Evolutionary conservation across 73 alveolate species (phyloP).

Genomic region (Paramecium pentaurelia): DNA sequence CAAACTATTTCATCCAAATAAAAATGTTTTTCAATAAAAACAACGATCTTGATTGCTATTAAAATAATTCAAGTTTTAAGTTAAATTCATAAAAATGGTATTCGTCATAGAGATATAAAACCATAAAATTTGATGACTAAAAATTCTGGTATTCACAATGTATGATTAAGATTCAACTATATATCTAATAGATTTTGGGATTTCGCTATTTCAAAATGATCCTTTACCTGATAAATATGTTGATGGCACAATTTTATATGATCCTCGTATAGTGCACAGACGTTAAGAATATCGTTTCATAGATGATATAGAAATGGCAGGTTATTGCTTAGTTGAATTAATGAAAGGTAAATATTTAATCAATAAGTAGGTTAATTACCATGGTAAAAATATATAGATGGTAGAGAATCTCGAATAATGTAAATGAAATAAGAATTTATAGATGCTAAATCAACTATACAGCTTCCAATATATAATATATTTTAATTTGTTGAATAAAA

Average conservation of each 20-base stretch:
- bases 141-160: neutral
- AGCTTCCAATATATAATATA: neutral
- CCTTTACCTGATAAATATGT: neutral
- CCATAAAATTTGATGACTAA: slow-evolving; percentile 17
- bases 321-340: neutral
- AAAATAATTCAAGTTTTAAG: neutral
- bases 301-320: slow-evolving; percentile 24
- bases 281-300: neutral
- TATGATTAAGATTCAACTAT: slow-evolving; percentile 6
- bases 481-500: neutral
- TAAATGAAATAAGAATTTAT: neutral
- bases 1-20: neutral
- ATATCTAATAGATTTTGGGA: neutral
- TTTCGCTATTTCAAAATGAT: neutral
- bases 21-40: neutral
- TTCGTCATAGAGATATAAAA: slow-evolving; percentile 21
- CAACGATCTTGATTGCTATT: neutral
- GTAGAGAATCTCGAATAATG: slow-evolving; percentile 1
- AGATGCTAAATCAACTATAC: neutral
- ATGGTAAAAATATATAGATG: slow-evolving; percentile 2
- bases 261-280: neutral
- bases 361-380: neutral
- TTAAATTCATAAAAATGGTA: neutral
- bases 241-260: slow-evolving; percentile 20
- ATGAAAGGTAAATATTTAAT: neutral